Base-by-base conservation (phyloP, 768 basidiomycete species). In the Saitozyma podzolica region DNA sequence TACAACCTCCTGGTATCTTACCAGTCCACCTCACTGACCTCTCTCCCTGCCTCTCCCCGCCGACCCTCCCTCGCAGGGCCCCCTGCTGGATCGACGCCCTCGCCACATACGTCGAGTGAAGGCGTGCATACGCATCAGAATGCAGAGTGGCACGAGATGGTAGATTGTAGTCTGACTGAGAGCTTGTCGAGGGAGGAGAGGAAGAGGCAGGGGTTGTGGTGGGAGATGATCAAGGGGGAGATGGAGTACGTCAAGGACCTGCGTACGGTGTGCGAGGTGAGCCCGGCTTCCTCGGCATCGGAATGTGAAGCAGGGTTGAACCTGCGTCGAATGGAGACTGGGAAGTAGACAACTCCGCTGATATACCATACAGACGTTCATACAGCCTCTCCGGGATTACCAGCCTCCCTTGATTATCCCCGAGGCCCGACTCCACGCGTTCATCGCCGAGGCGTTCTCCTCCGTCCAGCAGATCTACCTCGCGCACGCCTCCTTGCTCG, bases 141-240 rank as follows among this genome's bases (percentile, higher is more conserved):
- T 62, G 61, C 70, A 39, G 72, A 76, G 65, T 76, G 75, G 75
- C 67, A 76, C 55, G 75, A 76, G 41, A n/a, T 76, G 29, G 72
- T 76, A 0, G 70, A 72, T 61, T 45, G 37, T 6, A 43, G 54
- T 5, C 45, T 76, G n/a, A 50, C 67, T 10, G 63, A 66, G 9
- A 65, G 60, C 13, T 53, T 76, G 37, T 57, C 56, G 3, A 65
- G 60, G 50, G 54, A 70, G 19, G 75, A 76, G 60, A 56, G 67
- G 17, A 63, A 64, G 20, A 59, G 75, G 9, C 75, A 76, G 54
- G 75, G 75, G 2, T 42, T 74, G 8, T 70, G 70, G 72, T 76
- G 70, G 70, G 75, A 76, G 60, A 54, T 76, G 54, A 65, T 76
- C 41, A 72, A 69, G 50, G 68, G 72, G 9, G 75, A 76, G 59